Evolutionary conservation across 2,329 filamentous ascomycete genomes (phyloP).

Genomic region (Ophiostoma tasmaniense): DNA sequence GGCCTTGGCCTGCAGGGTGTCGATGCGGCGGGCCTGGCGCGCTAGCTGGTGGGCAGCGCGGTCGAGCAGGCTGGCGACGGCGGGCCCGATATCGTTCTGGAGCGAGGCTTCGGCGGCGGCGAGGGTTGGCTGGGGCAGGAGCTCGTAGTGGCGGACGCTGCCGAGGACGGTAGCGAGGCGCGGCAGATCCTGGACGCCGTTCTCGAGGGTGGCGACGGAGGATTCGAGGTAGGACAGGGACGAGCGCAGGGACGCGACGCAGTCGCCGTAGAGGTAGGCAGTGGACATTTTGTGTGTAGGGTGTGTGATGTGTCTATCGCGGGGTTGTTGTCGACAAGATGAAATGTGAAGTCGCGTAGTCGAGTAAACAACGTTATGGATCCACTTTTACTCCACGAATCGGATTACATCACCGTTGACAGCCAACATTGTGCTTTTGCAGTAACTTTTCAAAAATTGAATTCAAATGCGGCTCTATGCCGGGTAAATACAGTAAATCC

Average conservation of each 20-base stretch:
- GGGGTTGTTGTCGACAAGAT: not conserved
- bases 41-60: conserved; percentile 79
- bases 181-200: conserved; percentile 49
- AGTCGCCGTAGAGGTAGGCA: conserved; percentile 40
- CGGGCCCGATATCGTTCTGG: conserved; percentile 82
- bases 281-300: not conserved
- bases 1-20: conserved; percentile 71
- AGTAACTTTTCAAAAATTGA: not conserved
- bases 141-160: conserved; percentile 73
- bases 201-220: conserved; percentile 48
- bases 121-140: conserved; percentile 77
- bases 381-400: not conserved
- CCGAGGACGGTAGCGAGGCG: conserved; percentile 48
- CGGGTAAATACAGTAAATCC: not conserved
- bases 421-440: not conserved
- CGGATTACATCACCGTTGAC: not conserved
- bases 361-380: not conserved
- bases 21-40: conserved; percentile 72
- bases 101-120: conserved; percentile 74
- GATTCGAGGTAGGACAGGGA: conserved; percentile 55
- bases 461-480: not conserved
- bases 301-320: not conserved
- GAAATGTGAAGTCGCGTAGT: not conserved
- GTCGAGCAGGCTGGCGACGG: conserved; percentile 67
- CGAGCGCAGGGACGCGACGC: conserved; percentile 50